Percentiles rank a stretch among this genome's conserved stretches.
Conservation (phyloP, 495 filamentous ascomycete genomes). For the Endocarpon pusillum region DNA sequence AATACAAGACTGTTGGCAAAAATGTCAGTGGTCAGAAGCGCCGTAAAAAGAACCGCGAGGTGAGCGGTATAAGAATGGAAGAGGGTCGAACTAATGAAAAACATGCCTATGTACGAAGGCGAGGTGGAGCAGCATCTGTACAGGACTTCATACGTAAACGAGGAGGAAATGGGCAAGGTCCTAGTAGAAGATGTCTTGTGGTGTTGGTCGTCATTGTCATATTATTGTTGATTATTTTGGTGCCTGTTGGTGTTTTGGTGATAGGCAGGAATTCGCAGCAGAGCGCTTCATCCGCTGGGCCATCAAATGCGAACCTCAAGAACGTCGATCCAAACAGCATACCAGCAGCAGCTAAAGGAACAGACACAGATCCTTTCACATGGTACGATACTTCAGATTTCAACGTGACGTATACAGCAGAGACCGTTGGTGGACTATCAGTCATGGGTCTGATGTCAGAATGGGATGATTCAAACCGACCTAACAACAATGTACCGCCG, state of each 20-base stretch:
- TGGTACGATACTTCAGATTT: slow-evolving; percentile 89
- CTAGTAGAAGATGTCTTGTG: slow-evolving; percentile 33
- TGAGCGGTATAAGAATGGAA: slow-evolving; percentile 11
- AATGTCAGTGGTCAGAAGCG: slow-evolving; percentile 16
- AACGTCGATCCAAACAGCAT: slow-evolving; percentile 43
- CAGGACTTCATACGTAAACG: slow-evolving; percentile 12
- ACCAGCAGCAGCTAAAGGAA: slow-evolving; percentile 50
- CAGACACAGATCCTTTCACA: slow-evolving; percentile 72
- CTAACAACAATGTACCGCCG: slow-evolving; percentile 66
- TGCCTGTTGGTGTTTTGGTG: slow-evolving; percentile 54
- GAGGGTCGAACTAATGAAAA: slow-evolving; percentile 5
- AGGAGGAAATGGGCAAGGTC: too few species aligned
- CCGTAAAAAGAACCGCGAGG: slow-evolving; percentile 14
- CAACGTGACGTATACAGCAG: slow-evolving; percentile 84
- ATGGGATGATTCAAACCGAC: slow-evolving; percentile 67
- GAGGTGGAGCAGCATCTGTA: slow-evolving; percentile 11
- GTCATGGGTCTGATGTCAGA: slow-evolving; percentile 77
- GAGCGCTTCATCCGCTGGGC: slow-evolving; percentile 17
- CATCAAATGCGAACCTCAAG: slow-evolving; percentile 38
- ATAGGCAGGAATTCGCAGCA: too few species aligned
- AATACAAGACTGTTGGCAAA: slow-evolving; percentile 19
- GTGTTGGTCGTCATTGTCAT: slow-evolving; percentile 36
- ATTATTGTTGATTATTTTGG: slow-evolving; percentile 51
- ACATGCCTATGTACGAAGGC: slow-evolving; percentile 18
- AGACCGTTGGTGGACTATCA: slow-evolving; percentile 66